Evolutionary conservation across 2,329 filamentous ascomycete species (phyloP), one percentile per base, ranked within the genome.

Genomic region (Colletotrichum sp.): DNA sequence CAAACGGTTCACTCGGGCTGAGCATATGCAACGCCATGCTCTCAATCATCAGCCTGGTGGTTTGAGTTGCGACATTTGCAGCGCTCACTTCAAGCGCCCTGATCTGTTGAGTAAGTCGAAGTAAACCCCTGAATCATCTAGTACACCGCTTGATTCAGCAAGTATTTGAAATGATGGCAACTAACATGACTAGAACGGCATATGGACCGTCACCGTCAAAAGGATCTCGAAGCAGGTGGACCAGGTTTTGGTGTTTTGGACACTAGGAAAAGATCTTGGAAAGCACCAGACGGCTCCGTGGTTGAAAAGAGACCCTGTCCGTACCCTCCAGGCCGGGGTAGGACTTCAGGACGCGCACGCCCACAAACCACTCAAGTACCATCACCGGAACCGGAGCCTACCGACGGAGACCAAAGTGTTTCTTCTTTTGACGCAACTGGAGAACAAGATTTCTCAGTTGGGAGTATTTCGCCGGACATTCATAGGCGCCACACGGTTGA

Each of bases 61-160:
- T 58, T 87, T 87, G 75, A 91, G 90, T 5, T 93, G 91, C 79
- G 82, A 87, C 66, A 84, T 91, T 78, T 93, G 92, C 77, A 87
- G 88, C 72, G 90, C 90, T 32, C 90, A 92, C 79, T 93, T 93
- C 81, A 90, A 91, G 79, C 86, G 91, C 60, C 89, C 88, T 30
- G 91, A 93, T 81, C 82, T 93, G 56, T 76, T 83, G 71, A 79
- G 77, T 81, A 67, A 65, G 73, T 80, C 5, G 26, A 12, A 21
- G 4, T 21, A 64, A 21, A 34, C 34, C 9, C 34, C 10, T 43
- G n/a, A 61, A 24, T 30, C 58, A 38, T 2, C 0, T 2, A 16
- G 5, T 26, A 32, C 2, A 6, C 5, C 2, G 24, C 34, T 5
- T 36, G 34, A n/a, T n/a, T n/a, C n/a, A n/a, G n/a, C n/a, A n/a